phyloP scores from a whole-genome alignment of 208 protist species.

The Naegleria gruberi region DNA sequence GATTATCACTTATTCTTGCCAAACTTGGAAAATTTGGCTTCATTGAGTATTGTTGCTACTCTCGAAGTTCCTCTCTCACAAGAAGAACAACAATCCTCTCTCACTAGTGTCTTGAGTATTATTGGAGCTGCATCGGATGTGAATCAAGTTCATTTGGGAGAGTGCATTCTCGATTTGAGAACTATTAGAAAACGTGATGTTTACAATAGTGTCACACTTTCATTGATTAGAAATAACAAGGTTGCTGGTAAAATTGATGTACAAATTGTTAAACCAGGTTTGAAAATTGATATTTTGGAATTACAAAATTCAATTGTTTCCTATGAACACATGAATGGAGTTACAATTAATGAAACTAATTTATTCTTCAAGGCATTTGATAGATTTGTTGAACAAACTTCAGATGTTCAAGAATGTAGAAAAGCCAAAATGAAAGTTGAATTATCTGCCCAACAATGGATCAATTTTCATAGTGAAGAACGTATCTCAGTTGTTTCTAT shows the following conservation, averaged over 20 bases:
- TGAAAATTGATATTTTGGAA: neutral
- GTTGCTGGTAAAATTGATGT: neutral
- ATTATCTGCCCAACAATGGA: neutral
- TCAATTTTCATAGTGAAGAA: neutral
- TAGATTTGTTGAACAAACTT: neutral
- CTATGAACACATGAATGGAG: neutral
- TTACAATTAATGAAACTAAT: neutral
- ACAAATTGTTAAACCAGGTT: neutral
- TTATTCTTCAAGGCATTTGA: neutral
- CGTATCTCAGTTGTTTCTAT: neutral
- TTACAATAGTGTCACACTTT: neutral
- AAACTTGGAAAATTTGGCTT: neutral
- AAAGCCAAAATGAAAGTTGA: neutral
- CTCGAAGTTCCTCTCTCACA: neutral
- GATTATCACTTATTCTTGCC: neutral
- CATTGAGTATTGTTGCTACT: neutral
- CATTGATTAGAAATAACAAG: neutral
- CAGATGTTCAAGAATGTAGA: neutral
- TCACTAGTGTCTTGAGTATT: neutral
- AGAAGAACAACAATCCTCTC: neutral
- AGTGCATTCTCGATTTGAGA: neutral
- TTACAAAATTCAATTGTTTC: neutral
- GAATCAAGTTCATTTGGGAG: neutral
- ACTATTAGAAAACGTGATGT: neutral
- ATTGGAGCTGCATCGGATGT: neutral